Conservation (phyloP, 2,329 filamentous ascomycete genomes). For the Parasarocladium wereldwijsianum region DNA sequence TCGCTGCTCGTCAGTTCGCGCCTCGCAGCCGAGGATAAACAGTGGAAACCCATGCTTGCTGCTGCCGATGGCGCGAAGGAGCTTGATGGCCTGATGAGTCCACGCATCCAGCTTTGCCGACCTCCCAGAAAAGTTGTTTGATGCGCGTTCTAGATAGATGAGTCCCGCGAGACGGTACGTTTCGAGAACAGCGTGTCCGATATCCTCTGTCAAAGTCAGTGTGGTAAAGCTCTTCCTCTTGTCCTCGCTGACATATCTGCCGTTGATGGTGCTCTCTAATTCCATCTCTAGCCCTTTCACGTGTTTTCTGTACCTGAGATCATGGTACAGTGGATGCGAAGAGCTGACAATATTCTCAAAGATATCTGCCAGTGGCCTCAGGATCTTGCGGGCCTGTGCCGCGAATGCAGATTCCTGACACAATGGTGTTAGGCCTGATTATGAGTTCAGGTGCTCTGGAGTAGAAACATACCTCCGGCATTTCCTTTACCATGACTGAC, state of each 20-base stretch:
- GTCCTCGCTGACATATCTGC: not conserved
- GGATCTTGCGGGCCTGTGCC: not conserved
- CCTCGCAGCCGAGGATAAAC: constrained; percentile 7
- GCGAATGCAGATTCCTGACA: not conserved
- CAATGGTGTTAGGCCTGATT: not conserved
- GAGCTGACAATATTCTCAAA: constrained; percentile 3
- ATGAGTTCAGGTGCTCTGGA: not conserved
- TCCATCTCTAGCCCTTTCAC: not conserved
- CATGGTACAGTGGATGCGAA: constrained; percentile 3
- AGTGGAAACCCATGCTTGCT: constrained; percentile 6
- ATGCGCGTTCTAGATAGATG: constrained; percentile 5
- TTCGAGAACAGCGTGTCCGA: not conserved
- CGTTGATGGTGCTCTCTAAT: constrained; percentile 3
- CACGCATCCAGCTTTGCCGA: not conserved
- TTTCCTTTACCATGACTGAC: not conserved
- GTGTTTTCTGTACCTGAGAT: not conserved
- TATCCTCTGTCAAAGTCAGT: not conserved
- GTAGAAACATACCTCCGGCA: constrained; percentile 1
- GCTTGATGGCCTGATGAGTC: not conserved
- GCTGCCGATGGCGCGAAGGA: not conserved
- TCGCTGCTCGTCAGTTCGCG: constrained; percentile 6
- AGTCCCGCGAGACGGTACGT: constrained; percentile 4
- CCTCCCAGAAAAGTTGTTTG: constrained; percentile 2
- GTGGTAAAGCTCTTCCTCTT: not conserved
- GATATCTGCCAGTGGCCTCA: constrained; percentile 4